Conservation (phyloP, 2,329 filamentous ascomycete genomes). For the Basipetospora sp. region DNA sequence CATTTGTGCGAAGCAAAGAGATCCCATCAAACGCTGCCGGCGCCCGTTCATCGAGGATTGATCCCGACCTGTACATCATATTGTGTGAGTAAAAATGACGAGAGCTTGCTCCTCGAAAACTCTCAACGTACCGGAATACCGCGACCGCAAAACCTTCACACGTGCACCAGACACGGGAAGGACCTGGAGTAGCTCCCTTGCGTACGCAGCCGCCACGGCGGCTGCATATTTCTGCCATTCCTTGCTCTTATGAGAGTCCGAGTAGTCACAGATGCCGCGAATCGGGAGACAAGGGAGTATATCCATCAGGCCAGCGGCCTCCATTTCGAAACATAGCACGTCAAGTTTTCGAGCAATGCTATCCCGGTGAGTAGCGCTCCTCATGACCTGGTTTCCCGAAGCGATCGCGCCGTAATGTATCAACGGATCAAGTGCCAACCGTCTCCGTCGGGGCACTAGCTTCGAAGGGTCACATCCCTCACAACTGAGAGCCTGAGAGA, state of each 20-base stretch:
- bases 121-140: not conserved
- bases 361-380: not conserved
- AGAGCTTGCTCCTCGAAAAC: not conserved
- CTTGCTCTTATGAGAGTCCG: conserved; percentile 24
- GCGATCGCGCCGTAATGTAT: conserved; percentile 10
- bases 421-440: not conserved
- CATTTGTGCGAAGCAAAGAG: conserved; percentile 8
- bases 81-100: not conserved
- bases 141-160: not conserved
- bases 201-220: conserved; percentile 14
- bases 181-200: not conserved
- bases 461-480: too few relatives aligned
- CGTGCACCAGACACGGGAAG: not conserved
- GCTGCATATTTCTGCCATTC: conserved; percentile 21
- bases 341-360: not conserved
- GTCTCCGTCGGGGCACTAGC: too few relatives aligned
- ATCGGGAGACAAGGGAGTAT: conserved; percentile 19
- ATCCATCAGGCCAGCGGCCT: conserved; percentile 13
- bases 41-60: not conserved
- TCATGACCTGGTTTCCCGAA: conserved; percentile 7
- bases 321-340: conserved; percentile 16
- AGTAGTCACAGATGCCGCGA: conserved; percentile 23
- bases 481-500: too few relatives aligned
- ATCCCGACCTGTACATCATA: conserved; percentile 1
- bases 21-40: conserved; percentile 5